A percentile compares a stretch with the other conserved stretches of the same genome.
Conservation (phyloP, 805 yeast species). For the Kodamaea sagamina region DNA sequence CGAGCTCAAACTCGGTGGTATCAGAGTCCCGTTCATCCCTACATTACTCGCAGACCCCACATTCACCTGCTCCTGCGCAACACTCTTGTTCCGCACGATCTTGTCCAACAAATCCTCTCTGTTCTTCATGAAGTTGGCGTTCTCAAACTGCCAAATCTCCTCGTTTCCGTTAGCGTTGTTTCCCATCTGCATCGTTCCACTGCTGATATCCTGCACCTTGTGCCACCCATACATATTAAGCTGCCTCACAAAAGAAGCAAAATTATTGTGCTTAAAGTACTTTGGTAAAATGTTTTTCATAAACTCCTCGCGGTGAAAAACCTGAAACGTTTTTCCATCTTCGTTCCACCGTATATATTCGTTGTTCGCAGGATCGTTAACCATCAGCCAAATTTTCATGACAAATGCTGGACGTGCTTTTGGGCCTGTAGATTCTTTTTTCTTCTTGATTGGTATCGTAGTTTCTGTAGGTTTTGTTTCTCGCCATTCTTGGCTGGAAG, state of each 20-base stretch:
- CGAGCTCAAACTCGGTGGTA: slow-evolving; percentile 12
- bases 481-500: too few species aligned
- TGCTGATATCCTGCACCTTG: slow-evolving; percentile 88
- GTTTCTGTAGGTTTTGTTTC: slow-evolving; percentile 7
- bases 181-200: slow-evolving; percentile 57
- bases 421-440: slow-evolving; percentile 36
- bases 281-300: slow-evolving; percentile 84
- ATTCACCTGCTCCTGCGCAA: slow-evolving; percentile 20
- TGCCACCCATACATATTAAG: slow-evolving; percentile 99
- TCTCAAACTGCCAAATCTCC: slow-evolving; percentile 87
- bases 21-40: slow-evolving; percentile 20
- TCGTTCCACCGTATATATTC: slow-evolving; percentile 80
- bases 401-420: slow-evolving; percentile 87
- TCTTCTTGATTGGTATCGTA: slow-evolving; percentile 22
- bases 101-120: slow-evolving; percentile 83
- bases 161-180: slow-evolving; percentile 46
- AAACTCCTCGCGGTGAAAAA: slow-evolving; percentile 78
- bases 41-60: slow-evolving; percentile 23
- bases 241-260: slow-evolving; percentile 94
- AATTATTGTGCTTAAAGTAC: slow-evolving; percentile 92
- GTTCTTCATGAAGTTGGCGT: slow-evolving; percentile 73
- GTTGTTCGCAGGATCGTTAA: slow-evolving; percentile 72
- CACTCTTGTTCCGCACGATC: slow-evolving; percentile 73
- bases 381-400: slow-evolving; percentile 93
- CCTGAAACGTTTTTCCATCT: slow-evolving; percentile 85